These are phyloP conservation scores for Setaria viridis DNA, from an alignment of 202 grass and related monocot species.

Conservation along the genomic window DNA sequence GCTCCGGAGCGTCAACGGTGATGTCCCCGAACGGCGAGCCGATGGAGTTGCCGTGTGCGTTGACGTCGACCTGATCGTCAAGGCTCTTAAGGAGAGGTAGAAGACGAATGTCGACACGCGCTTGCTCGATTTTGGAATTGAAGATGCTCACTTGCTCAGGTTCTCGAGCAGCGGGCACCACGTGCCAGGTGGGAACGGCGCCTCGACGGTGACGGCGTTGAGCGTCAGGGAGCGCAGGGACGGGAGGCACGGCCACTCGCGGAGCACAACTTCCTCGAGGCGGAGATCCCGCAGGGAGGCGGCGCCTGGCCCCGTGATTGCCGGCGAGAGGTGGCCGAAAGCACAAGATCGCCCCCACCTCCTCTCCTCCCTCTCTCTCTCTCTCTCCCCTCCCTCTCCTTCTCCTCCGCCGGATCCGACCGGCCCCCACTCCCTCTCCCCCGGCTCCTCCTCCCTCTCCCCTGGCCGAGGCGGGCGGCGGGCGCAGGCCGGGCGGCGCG, in stretches of 20 bases:
- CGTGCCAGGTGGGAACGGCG: neutral
- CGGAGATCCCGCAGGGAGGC: neutral
- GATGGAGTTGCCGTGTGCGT: too few species aligned
- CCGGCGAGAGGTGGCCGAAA: neutral
- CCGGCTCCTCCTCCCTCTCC: too few species aligned
- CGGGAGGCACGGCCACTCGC: conserved; percentile 1
- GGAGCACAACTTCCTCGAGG: neutral
- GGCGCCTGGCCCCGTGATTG: neutral
- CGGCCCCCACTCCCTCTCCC: too few species aligned
- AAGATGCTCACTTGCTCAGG: neutral
- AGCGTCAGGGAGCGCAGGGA: neutral
- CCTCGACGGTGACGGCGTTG: neutral
- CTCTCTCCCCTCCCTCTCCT: too few species aligned
- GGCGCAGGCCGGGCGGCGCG: too few species aligned
- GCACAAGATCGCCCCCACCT: too few species aligned
- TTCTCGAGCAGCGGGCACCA: neutral
- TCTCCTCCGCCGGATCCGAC: too few species aligned
- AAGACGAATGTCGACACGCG: neutral
- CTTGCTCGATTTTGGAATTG: neutral
- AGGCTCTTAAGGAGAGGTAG: neutral
- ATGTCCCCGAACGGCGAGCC: neutral
- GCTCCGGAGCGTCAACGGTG: conserved; percentile 21
- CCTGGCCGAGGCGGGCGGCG: too few species aligned
- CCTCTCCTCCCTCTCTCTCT: too few species aligned
- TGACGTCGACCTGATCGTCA: too few species aligned